Percentiles rank a stretch among this genome's conserved stretches.
phyloP scores from a whole-genome alignment of 2,329 filamentous ascomycete genomes.

The Fusarium sp. region DNA sequence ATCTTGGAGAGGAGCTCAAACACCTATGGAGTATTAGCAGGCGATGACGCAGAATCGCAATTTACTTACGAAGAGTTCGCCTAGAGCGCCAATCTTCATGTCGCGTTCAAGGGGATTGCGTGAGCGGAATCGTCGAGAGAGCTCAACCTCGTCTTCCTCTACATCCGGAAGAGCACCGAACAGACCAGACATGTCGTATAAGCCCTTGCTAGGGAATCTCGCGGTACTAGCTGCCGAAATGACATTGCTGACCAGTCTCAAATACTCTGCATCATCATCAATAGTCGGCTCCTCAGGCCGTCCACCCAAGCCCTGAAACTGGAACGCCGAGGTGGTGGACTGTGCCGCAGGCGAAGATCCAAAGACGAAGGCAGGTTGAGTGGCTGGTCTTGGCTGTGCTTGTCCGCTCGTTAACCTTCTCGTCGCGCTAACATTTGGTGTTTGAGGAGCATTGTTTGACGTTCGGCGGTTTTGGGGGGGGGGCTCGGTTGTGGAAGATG shows the following conservation, averaged over 20 bases:
- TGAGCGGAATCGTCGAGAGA: conserved; percentile 11
- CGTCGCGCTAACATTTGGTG: not conserved
- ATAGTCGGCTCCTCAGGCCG: not conserved
- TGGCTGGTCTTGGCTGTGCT: not conserved
- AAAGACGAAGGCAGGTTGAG: conserved; percentile 31
- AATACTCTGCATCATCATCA: conserved; percentile 25
- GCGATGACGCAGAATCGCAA: not conserved
- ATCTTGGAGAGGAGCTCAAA: conserved; percentile 55
- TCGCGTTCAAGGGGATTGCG: conserved; percentile 22
- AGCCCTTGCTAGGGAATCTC: not conserved
- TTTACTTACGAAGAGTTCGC: conserved; percentile 36
- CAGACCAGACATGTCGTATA: conserved; percentile 8
- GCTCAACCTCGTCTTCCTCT: conserved; percentile 10
- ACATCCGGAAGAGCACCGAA: conserved; percentile 28
- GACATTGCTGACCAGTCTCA: conserved; percentile 17
- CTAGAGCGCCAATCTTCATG: conserved; percentile 31
- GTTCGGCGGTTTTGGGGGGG: not conserved
- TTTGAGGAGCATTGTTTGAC: not conserved
- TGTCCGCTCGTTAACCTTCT: not conserved
- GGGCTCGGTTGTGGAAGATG: conserved; percentile 3
- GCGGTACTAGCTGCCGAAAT: conserved; percentile 4
- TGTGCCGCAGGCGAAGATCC: conserved; percentile 20
- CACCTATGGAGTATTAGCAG: conserved; percentile 46
- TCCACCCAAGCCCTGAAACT: conserved; percentile 13
- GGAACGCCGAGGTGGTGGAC: conserved; percentile 18